phyloP scores from a whole-genome alignment of 352 stramenopile genomes.

The Globisporangium cystogenes region DNA sequence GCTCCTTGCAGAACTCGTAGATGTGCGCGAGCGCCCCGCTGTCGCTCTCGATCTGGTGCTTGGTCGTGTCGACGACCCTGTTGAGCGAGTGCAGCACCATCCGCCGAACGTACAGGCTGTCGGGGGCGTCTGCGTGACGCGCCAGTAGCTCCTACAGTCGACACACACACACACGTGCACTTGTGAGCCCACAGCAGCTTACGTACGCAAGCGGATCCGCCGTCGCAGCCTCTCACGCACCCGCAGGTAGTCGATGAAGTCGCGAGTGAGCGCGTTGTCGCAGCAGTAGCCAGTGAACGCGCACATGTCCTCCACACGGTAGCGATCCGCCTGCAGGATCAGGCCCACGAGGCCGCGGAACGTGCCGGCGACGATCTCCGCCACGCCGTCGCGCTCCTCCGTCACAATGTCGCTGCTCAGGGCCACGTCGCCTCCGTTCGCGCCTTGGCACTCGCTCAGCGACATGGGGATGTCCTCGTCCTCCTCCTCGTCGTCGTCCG shows the following conservation, averaged over 20 bases:
- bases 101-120: constrained; percentile 51
- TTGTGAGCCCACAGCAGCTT: not conserved
- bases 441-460: constrained; percentile 25
- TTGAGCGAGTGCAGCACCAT: constrained; percentile 76
- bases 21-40: constrained; percentile 59
- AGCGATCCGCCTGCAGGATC: constrained; percentile 51
- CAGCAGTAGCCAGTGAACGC: constrained; percentile 66
- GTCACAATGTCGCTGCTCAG: constrained; percentile 47
- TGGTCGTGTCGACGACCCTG: constrained; percentile 68
- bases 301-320: constrained; percentile 51
- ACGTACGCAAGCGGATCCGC: not conserved
- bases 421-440: constrained; percentile 16
- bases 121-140: constrained; percentile 15
- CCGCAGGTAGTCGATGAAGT: constrained; percentile 51
- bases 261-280: constrained; percentile 25
- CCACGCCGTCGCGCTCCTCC: constrained; percentile 38
- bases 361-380: constrained; percentile 63
- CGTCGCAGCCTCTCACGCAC: constrained; percentile 9
- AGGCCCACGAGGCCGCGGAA: constrained; percentile 51
- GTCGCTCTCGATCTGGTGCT: constrained; percentile 65
- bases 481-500: not conserved
- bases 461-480: constrained; percentile 34
- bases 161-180: not conserved
- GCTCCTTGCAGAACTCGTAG: constrained; percentile 45
- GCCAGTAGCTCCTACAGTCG: constrained; percentile 23